These are phyloP conservation scores for Daldinia vernicosa DNA, from an alignment of 495 filamentous ascomycete species.

Conservation along the genomic window DNA sequence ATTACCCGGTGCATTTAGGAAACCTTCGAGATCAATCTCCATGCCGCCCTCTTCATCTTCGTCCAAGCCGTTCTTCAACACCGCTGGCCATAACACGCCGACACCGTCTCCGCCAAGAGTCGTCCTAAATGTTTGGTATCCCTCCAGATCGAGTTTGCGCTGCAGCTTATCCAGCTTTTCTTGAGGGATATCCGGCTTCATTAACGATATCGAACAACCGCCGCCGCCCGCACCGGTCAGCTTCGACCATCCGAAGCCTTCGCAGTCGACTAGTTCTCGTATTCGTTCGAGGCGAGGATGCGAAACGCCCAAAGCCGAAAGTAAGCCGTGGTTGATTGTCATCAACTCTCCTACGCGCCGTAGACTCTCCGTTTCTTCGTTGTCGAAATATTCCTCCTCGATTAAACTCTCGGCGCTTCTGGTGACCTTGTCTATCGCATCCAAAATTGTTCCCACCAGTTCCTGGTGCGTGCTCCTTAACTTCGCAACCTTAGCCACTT, in stretches of 20 bases:
- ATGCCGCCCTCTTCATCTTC: conserved; percentile 77
- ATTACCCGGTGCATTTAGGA: conserved; percentile 80
- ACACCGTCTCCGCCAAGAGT: conserved; percentile 91
- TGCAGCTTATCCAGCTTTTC: conserved; percentile 69
- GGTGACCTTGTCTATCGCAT: conserved; percentile 84
- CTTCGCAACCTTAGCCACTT: conserved; percentile 85
- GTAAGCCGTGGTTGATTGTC: conserved; percentile 89
- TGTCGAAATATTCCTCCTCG: conserved; percentile 67
- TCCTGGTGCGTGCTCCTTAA: conserved; percentile 73
- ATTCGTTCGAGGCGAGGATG: conserved; percentile 93
- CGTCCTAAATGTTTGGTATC: conserved; percentile 84
- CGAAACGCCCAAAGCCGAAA: conserved; percentile 88
- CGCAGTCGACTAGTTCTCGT: conserved; percentile 86
- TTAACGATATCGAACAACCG: conserved; percentile 90
- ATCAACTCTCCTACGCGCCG: conserved; percentile 83
- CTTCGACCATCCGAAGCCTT: conserved; percentile 96
- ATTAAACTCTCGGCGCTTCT: conserved; percentile 77
- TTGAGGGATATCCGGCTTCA: conserved; percentile 66
- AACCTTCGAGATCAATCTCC: conserved; percentile 92
- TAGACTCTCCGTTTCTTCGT: conserved; percentile 64
- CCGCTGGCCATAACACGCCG: conserved; percentile 90
- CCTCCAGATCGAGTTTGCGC: conserved; percentile 72
- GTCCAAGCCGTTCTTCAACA: conserved; percentile 76
- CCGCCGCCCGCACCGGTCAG: conserved; percentile 95
- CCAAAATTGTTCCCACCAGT: conserved; percentile 79